These are phyloP conservation scores for Coemansia sp. DNA, from an alignment of 192 early-diverging fungal genomes.

Conservation along the genomic window DNA sequence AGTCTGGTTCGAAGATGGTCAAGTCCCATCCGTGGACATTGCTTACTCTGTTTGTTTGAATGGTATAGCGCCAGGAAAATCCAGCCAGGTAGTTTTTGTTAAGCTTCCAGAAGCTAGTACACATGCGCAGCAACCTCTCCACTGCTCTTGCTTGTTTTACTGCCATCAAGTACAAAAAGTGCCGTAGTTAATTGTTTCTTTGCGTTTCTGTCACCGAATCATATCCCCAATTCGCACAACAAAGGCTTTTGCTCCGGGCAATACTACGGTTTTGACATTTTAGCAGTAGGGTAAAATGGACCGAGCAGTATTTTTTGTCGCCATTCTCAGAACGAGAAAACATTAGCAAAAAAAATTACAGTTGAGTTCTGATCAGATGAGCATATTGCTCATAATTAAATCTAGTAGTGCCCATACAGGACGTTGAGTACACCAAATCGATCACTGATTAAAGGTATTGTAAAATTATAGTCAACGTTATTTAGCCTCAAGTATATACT, in stretches of 20 bases:
- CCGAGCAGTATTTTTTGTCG: background rate
- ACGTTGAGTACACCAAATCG: background rate
- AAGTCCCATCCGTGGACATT: background rate
- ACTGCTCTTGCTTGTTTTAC: slow-evolving; percentile 3
- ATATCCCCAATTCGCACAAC: background rate
- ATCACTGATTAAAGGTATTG: background rate
- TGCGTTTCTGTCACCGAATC: background rate
- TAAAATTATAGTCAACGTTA: background rate
- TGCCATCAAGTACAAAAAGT: slow-evolving; percentile 1
- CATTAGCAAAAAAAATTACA: background rate
- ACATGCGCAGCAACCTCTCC: background rate
- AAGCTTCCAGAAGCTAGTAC: background rate
- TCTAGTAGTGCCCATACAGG: background rate
- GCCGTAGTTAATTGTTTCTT: slow-evolving; percentile 4
- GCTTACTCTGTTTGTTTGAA: background rate
- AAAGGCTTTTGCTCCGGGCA: background rate
- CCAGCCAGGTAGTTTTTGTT: background rate
- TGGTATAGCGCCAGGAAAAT: background rate
- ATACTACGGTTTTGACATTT: background rate
- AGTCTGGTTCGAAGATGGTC: background rate
- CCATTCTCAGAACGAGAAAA: background rate
- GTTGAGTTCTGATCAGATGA: background rate
- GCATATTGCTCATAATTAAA: background rate
- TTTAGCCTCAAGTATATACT: background rate
- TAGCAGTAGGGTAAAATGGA: background rate